These are phyloP conservation scores for Ilex asprella DNA, from an alignment of 257 asterid genomes.

Conservation along the genomic window DNA sequence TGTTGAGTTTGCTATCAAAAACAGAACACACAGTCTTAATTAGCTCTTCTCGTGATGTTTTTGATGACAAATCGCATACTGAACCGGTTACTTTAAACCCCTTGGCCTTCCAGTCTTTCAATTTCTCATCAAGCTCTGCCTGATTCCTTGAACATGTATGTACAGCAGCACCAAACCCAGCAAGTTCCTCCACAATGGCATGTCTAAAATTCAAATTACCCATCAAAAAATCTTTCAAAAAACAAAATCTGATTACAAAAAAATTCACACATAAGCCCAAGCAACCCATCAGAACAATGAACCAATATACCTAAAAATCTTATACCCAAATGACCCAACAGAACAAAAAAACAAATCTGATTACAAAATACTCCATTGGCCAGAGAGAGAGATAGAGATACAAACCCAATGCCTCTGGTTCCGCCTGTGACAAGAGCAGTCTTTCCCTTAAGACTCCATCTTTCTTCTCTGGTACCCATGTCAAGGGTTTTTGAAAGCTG, in stretches of 20 bases:
- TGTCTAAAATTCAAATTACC: not conserved
- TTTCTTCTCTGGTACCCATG: not conserved
- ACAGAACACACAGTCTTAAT: constrained; percentile 11
- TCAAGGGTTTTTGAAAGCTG: too few species aligned
- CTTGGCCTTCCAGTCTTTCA: constrained; percentile 9
- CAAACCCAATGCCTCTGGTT: constrained; percentile 18
- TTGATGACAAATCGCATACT: constrained; percentile 10
- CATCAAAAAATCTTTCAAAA: too few species aligned
- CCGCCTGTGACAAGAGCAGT: constrained; percentile 22
- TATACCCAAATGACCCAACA: not conserved
- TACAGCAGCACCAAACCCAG: constrained; percentile 19
- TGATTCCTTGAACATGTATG: constrained; percentile 18
- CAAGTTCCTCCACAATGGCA: constrained; percentile 20
- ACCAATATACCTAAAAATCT: too few species aligned
- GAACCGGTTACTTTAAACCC: constrained; percentile 21
- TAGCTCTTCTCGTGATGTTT: constrained; percentile 8
- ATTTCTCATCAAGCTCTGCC: constrained; percentile 15
- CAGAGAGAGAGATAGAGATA: too few species aligned
- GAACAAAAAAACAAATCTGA: too few species aligned
- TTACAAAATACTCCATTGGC: too few species aligned
- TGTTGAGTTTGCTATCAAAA: constrained; percentile 16
- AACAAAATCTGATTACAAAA: too few species aligned
- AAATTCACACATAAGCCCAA: too few species aligned
- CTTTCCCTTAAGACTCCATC: constrained; percentile 19
- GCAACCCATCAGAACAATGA: not conserved